Conservation (phyloP, 306 rosid genomes). For the Quercus cerris region DNA sequence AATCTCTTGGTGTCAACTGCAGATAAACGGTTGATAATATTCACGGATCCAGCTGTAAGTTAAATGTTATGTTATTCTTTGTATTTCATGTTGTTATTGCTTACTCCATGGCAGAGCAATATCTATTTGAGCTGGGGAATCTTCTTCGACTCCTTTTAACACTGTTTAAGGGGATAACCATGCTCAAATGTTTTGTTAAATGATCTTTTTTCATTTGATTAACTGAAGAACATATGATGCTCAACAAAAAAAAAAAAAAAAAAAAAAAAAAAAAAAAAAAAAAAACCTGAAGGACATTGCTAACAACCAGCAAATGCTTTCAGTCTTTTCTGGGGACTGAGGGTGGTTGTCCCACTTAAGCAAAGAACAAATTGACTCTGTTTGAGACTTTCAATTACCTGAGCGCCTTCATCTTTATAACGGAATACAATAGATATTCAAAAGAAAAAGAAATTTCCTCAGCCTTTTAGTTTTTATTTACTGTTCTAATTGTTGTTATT, state of each 20-base stretch:
- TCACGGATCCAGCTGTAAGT: conserved; percentile 95
- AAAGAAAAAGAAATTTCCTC: too few relatives aligned
- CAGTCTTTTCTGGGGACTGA: too few relatives aligned
- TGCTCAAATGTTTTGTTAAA: neutral
- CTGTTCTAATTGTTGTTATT: too few relatives aligned
- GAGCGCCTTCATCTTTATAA: too few relatives aligned
- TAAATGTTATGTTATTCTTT: conserved; percentile 5
- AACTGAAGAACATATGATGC: neutral
- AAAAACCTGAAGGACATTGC: too few relatives aligned
- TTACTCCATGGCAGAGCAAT: neutral
- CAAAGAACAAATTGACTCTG: too few relatives aligned
- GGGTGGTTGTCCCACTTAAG: too few relatives aligned
- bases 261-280: neutral
- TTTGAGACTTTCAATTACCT: too few relatives aligned
- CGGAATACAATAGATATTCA: too few relatives aligned
- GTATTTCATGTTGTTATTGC: neutral
- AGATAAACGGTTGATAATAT: conserved; percentile 77
- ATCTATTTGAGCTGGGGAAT: neutral
- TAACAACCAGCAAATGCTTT: too few relatives aligned
- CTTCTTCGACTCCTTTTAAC: neutral
- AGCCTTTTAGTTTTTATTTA: too few relatives aligned
- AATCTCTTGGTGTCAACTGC: conserved; percentile 89
- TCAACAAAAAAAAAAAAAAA: neutral
- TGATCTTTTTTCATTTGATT: neutral
- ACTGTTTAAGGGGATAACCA: neutral